These are phyloP conservation scores for Rhodotorula sp. DNA, from an alignment of 1,284 basidiomycete genomes.

Conservation along the genomic window DNA sequence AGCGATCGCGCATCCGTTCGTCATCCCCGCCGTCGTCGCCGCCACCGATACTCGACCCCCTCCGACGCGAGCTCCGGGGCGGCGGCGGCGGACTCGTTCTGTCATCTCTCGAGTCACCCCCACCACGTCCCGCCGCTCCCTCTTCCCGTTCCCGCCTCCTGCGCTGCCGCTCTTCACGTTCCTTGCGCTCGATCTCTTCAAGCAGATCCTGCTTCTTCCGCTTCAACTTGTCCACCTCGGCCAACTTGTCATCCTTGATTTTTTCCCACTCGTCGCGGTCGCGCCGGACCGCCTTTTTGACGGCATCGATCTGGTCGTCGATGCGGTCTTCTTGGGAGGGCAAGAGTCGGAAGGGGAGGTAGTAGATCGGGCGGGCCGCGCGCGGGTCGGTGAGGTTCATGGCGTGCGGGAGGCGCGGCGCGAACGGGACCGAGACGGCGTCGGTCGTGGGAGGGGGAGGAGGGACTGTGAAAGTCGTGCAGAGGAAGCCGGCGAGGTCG, in stretches of 20 bases:
- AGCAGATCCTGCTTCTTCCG: slow-evolving; percentile 1
- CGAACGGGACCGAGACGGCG: slow-evolving; percentile 28
- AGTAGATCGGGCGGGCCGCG: slow-evolving; percentile 39
- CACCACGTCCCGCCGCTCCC: neutral
- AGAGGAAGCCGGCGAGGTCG: slow-evolving; percentile 42
- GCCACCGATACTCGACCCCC: neutral
- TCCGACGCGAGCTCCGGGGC: neutral
- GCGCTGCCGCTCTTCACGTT: slow-evolving; percentile 27
- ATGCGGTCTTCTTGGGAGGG: slow-evolving; percentile 43
- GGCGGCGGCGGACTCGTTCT: neutral
- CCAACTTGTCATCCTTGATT: slow-evolving; percentile 4
- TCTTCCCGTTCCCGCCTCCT: slow-evolving; percentile 24
- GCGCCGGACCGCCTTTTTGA: slow-evolving; percentile 15
- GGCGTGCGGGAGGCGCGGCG: slow-evolving; percentile 39
- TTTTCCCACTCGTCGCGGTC: slow-evolving; percentile 28
- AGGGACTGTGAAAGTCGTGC: slow-evolving; percentile 35
- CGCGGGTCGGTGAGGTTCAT: slow-evolving; percentile 17
- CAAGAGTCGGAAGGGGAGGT: slow-evolving; percentile 41
- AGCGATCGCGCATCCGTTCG: neutral
- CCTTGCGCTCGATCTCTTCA: slow-evolving; percentile 15
- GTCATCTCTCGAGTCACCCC: neutral
- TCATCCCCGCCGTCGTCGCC: neutral
- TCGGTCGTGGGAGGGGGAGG: slow-evolving; percentile 4
- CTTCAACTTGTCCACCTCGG: slow-evolving; percentile 5
- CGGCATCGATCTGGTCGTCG: slow-evolving; percentile 35